Evolutionary conservation across 2,329 filamentous ascomycete genomes (phyloP).

Genomic region (Didymella arachidicola): DNA sequence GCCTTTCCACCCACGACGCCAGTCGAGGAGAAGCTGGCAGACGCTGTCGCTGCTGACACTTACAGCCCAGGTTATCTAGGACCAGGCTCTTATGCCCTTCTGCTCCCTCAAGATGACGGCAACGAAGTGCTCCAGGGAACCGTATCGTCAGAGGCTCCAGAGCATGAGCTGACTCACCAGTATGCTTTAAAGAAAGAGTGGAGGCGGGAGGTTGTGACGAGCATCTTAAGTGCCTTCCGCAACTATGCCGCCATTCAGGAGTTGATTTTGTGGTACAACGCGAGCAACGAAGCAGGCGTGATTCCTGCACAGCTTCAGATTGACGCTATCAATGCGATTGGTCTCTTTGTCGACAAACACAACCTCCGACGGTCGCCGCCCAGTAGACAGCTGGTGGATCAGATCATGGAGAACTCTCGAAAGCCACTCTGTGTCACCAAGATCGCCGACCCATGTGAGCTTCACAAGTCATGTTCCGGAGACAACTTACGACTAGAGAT

Average conservation of each 20-base stretch:
- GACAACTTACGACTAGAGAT: conserved; percentile 51
- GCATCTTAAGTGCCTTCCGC: conserved; percentile 39
- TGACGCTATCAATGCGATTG: conserved; percentile 43
- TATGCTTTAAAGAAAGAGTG: conserved; percentile 43
- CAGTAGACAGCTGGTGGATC: conserved; percentile 34
- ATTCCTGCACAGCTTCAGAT: conserved; percentile 49
- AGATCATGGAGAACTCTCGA: conserved; percentile 40
- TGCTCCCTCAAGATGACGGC: conserved; percentile 40
- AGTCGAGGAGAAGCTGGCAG: conserved; percentile 36
- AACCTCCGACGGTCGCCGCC: conserved; percentile 36
- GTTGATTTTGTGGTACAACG: conserved; percentile 35
- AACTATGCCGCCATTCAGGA: conserved; percentile 38
- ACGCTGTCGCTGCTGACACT: conserved; percentile 44
- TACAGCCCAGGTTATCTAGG: conserved; percentile 46
- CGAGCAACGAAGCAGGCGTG: conserved; percentile 43
- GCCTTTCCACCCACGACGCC: conserved; percentile 21
- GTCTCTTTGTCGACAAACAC: conserved; percentile 43
- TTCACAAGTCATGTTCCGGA: conserved; percentile 51
- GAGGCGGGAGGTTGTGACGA: conserved; percentile 41
- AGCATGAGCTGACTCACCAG: conserved; percentile 41
- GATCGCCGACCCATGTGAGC: conserved; percentile 42
- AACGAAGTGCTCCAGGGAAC: conserved; percentile 28
- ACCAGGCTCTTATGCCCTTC: conserved; percentile 44
- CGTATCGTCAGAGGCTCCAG: conserved; percentile 35
- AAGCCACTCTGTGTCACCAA: conserved; percentile 38